Percentiles rank a stretch among this genome's conserved stretches.
phyloP scores from a whole-genome alignment of 1,284 basidiomycete species.

The Heterobasidion parviporum region DNA sequence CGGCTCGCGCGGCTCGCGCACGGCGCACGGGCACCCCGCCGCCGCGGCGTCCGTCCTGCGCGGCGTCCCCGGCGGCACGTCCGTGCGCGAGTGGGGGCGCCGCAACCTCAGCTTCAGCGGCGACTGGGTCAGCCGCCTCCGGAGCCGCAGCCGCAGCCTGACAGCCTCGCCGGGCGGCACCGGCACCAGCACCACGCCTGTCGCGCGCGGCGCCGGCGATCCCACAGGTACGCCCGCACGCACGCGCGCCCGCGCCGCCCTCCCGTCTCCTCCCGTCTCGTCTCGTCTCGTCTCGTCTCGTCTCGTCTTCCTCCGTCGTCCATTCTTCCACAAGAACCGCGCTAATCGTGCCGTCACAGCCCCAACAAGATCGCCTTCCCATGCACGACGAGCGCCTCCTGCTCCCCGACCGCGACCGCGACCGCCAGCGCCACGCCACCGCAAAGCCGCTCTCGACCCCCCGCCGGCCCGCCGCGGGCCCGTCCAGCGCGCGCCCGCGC shows the following conservation, averaged over 20 bases:
- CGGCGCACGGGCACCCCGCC: slow-evolving; percentile 24
- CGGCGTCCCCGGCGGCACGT: slow-evolving; percentile 12
- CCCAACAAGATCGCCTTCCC: neutral
- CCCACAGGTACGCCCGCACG: slow-evolving; percentile 7
- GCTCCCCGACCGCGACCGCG: too few relatives aligned
- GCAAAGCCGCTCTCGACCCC: neutral
- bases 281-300: too few relatives aligned
- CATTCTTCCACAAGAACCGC: too few relatives aligned
- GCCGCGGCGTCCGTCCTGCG: slow-evolving; percentile 7
- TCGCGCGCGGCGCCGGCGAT: neutral
- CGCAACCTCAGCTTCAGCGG: slow-evolving; percentile 48
- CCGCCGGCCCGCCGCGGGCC: too few relatives aligned
- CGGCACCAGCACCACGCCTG: neutral
- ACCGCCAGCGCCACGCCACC: too few relatives aligned
- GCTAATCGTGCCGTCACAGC: neutral
- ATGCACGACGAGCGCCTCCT: neutral
- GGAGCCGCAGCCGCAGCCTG: slow-evolving; percentile 29
- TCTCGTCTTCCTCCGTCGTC: too few relatives aligned
- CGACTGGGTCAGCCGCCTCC: slow-evolving; percentile 40
- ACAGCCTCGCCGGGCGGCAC: slow-evolving; percentile 11
- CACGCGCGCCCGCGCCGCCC: neutral
- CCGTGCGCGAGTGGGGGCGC: slow-evolving; percentile 44
- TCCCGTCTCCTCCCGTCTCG: too few relatives aligned
- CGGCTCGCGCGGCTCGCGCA: slow-evolving; percentile 70
- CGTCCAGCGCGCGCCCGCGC: neutral